Evolutionary conservation across 495 filamentous ascomycete species (phyloP), one percentile per base, ranked within the genome.

Genomic region (Podospora australis): DNA sequence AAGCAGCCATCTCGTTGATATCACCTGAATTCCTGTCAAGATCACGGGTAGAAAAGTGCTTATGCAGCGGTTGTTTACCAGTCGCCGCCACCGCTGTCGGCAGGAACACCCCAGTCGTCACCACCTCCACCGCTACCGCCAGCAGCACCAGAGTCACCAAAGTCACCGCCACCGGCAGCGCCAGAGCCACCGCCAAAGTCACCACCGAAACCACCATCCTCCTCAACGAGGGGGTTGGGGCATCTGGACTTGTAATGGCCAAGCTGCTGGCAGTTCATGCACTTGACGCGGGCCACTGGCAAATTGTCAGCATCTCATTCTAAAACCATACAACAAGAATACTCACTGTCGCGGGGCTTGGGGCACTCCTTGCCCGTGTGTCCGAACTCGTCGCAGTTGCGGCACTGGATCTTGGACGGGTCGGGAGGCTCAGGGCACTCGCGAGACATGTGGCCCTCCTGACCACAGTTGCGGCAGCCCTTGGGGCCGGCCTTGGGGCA

Each of bases 351-450:
- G 36, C 75, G 80, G 4, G 86, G 85, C 71, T 85, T 74, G 0
- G 86, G 77, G 62, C 90, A 95, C 5, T 90, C 86, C 35, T 79
- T 81, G 34, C 71, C 70, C 35, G 74, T 65, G 54, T 96, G 90
- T 0, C 90, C 90, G 24, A 70, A 74, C 49, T 77, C 58, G 43
- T 81, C 77, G 63, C 92, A 98, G 67, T 91, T 90, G 53, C 77
- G 78, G 73, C 91, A 97, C 34, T 70, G 62, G 13, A 83, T 53
- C 13, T 57, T 55, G 51, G 79, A 68, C 30, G 87, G 80, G 67
- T 92, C 89, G 14, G 79, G 78, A 62, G 87, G 90, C 58, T 70
- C 70, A 2, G 59, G 54, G 55, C 66, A 72, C 13, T 70, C 67
- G 20, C 51, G 55, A 1, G 64, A 60, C 20, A 58, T 75, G 50